Percentiles rank a stretch among this genome's conserved stretches.
These are phyloP conservation scores for Clathrus columnatus DNA, from an alignment of 768 basidiomycete genomes.

Conservation along the genomic window DNA sequence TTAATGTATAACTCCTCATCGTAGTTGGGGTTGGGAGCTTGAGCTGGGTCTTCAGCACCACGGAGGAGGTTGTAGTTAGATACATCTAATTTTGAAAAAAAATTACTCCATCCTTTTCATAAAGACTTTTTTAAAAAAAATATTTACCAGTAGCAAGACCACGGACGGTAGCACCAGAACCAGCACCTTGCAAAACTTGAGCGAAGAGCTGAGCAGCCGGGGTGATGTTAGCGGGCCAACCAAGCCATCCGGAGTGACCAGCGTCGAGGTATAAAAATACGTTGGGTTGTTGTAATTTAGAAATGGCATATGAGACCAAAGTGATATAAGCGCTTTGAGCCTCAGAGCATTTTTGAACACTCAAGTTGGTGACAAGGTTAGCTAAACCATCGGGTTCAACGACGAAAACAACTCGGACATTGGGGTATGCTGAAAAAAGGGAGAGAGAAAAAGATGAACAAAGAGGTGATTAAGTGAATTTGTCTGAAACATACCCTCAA, in stretches of 20 bases:
- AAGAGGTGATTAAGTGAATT: too few relatives aligned
- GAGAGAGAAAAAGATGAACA: too few relatives aligned
- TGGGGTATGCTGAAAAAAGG: slow-evolving; percentile 35
- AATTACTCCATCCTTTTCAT: slow-evolving; percentile 17
- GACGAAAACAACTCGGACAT: slow-evolving; percentile 55
- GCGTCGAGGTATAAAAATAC: slow-evolving; percentile 53
- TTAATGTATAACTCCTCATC: slow-evolving; percentile 55
- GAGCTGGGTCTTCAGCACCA: slow-evolving; percentile 49
- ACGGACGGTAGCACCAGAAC: slow-evolving; percentile 48
- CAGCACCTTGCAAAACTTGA: slow-evolving; percentile 40
- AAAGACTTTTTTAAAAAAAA: slow-evolving; percentile 26
- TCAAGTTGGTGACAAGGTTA: slow-evolving; percentile 62
- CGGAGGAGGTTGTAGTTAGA: slow-evolving; percentile 35
- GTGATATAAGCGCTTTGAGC: slow-evolving; percentile 40
- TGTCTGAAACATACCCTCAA: slow-evolving; percentile 32
- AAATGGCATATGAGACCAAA: slow-evolving; percentile 26
- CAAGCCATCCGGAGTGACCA: slow-evolving; percentile 44
- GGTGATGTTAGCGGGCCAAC: slow-evolving; percentile 54
- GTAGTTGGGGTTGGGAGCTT: slow-evolving; percentile 50
- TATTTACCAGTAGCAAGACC: slow-evolving; percentile 51
- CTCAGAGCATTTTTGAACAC: slow-evolving; percentile 44
- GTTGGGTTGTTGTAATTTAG: slow-evolving; percentile 39
- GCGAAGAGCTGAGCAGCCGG: slow-evolving; percentile 51
- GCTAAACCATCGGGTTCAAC: slow-evolving; percentile 62
- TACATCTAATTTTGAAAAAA: slow-evolving; percentile 12